Evolutionary conservation across 306 rosid genomes (phyloP), one percentile per base, ranked within the genome.

Genomic region (Cucurbita maxima): DNA sequence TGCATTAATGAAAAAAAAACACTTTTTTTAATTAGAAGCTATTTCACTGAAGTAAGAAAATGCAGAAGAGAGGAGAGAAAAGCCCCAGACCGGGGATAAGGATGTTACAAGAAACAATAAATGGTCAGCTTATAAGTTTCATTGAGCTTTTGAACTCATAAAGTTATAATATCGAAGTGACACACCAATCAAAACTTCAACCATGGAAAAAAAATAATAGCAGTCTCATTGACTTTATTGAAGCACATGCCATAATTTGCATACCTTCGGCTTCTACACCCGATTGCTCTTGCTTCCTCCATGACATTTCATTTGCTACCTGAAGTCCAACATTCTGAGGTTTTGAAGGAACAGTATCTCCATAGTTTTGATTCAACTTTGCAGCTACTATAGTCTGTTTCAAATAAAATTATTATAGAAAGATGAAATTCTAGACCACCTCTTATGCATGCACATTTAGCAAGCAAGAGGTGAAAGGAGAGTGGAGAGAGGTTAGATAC

Each of bases 331-430:
- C 67, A 79, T 87, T 78, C 37, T 78, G 86, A 72, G 82, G 92
- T 76, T 81, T 82, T 48, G 96, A 84, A 55, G 97, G 97, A 78
- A 94, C 90, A 43, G 99, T 91, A 71, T 83, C 96, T 77, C 97
- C 96, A 79, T 91, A 94, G 44, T 83, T 91, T 15, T 94, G 88
- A 79, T 87, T 87, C 76, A 84, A 81, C 45, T 84, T 80, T 76
- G 75, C 80, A 78, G 77, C 78, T 68, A 25, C 81, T 70, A 77
- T 60, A 45, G 87, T 48, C 90, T 89, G 88, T 77, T 83, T 77
- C 79, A 89, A 48, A 79, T 72, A 69, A 78, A 68, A 63, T 53
- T 44, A 41, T 59, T 52, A 43, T n/a, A 51, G 71, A 76, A 79
- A 16, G 48, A 54, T 48, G 44, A 22, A 36, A 13, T 75, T 79